phyloP scores from a whole-genome alignment of 2,329 filamentous ascomycete genomes.

The Aureobasidium namibiae region DNA sequence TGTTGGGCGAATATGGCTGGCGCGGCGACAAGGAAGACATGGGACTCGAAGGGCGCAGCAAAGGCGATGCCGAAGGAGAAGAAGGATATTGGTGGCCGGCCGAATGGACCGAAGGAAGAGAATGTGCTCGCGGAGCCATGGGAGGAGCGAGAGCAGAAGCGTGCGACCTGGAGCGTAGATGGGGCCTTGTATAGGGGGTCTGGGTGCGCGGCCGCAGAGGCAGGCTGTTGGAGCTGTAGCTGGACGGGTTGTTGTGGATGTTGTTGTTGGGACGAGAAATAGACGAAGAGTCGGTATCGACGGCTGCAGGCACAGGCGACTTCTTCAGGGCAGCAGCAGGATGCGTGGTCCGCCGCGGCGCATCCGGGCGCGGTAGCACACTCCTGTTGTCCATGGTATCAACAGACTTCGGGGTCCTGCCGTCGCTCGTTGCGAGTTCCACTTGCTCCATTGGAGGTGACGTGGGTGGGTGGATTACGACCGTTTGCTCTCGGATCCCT shows the following conservation, averaged over 20 bases:
- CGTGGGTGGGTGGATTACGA: slow-evolving; percentile 4
- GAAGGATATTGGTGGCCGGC: slow-evolving; percentile 27
- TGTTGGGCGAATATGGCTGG: slow-evolving; percentile 21
- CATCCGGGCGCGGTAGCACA: neutral
- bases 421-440: neutral
- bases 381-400: neutral
- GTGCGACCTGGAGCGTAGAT: slow-evolving; percentile 38
- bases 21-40: slow-evolving; percentile 35
- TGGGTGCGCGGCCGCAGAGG: slow-evolving; percentile 32
- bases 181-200: slow-evolving; percentile 39
- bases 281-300: neutral
- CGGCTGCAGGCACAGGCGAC: neutral
- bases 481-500: neutral
- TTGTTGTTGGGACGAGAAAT: neutral
- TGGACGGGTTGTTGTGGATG: neutral
- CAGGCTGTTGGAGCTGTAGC: slow-evolving; percentile 12
- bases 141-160: slow-evolving; percentile 34
- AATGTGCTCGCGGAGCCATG: slow-evolving; percentile 39
- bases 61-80: slow-evolving; percentile 28
- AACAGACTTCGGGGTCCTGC: neutral
- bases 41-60: slow-evolving; percentile 25
- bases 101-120: slow-evolving; percentile 33
- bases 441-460: slow-evolving; percentile 2
- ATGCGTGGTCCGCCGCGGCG: neutral
- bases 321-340: neutral